Base-by-base conservation (phyloP, 1,139 yeast genomes). In the Arxiozyma slooffiae region DNA sequence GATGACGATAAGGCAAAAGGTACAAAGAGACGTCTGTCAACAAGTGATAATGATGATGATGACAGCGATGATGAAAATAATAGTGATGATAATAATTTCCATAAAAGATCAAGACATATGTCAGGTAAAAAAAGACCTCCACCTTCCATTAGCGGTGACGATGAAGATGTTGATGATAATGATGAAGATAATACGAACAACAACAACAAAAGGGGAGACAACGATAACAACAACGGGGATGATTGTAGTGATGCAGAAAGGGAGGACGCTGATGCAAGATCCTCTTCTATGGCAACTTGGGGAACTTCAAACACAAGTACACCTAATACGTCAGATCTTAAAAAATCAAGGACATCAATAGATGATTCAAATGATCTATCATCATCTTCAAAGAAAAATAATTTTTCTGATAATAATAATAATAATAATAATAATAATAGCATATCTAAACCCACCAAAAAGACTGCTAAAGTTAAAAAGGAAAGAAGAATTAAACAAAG, bases 401-500 rank as follows among this genome's bases (percentile, higher is more conserved):
- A 37, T 17, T 36, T 22, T 7, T 38, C 8, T 38, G 39, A 38
- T 38, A 38, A 17, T 20, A 17, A n/a, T n/a, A n/a, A 30, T 8
- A 14, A 30, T 14, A 30, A 30, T 38, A 20, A 38, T 38, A 38
- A 17, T 20, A 17, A 9, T 17, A 38, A 38, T 38, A 38, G 21
- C 39, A 17, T 9, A 22, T 41, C 44, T 16, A 30, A 41, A 8
- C 30, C 30, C 16, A 23, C 24, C 4, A 47, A 41, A 16, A 54
- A 48, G 55, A 52, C 43, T 47, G 30, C 53, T 54, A 44, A 60
- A 53, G 44, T 37, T 63, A 76, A 71, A 55, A 77, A 68, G 54
- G 72, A 76, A 8, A 76, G 80, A 57, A 63, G 62, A 24, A 63
- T 64, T 20, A 70, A 78, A 48, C 79, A 77, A 56, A 61, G 79